Evolutionary conservation across 2,329 filamentous ascomycete genomes (phyloP).

Genomic region (Fusarium newnesense): DNA sequence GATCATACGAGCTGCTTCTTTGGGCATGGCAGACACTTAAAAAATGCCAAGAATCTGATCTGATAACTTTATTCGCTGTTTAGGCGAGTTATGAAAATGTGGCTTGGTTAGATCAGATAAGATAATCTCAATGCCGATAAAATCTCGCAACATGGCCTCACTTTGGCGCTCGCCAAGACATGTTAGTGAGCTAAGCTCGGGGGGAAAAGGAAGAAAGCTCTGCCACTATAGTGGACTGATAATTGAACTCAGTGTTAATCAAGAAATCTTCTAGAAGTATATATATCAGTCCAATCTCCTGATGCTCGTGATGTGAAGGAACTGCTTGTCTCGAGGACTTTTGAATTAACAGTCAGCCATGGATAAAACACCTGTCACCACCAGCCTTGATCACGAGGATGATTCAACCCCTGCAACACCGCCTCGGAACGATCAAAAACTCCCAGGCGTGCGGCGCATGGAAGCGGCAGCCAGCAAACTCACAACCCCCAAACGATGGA

Average conservation of each 20-base stretch:
- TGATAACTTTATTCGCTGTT: not conserved
- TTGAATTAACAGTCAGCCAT: not conserved
- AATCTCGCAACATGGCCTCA: not conserved
- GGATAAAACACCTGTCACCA: not conserved
- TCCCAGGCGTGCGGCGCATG: not conserved
- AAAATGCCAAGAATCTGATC: accelerated
- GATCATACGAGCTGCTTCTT: not conserved
- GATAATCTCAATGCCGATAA: not conserved
- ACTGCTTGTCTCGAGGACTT: no score
- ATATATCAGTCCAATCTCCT: not conserved
- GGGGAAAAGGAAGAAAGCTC: not conserved
- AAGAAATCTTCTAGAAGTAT: not conserved
- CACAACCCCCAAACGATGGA: not conserved
- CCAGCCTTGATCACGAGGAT: not conserved
- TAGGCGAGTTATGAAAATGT: not conserved
- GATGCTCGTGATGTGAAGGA: no score
- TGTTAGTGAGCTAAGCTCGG: not conserved
- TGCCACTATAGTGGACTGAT: not conserved
- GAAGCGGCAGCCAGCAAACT: not conserved
- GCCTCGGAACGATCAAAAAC: not conserved
- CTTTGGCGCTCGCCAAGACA: not conserved
- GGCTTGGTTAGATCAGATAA: not conserved
- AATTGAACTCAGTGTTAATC: not conserved
- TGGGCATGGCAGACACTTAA: not conserved
- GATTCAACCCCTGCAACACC: accelerated